Evolutionary conservation across 306 rosid species (phyloP), one percentile per base, ranked within the genome.

Genomic region (Glycyrrhiza uralensis): DNA sequence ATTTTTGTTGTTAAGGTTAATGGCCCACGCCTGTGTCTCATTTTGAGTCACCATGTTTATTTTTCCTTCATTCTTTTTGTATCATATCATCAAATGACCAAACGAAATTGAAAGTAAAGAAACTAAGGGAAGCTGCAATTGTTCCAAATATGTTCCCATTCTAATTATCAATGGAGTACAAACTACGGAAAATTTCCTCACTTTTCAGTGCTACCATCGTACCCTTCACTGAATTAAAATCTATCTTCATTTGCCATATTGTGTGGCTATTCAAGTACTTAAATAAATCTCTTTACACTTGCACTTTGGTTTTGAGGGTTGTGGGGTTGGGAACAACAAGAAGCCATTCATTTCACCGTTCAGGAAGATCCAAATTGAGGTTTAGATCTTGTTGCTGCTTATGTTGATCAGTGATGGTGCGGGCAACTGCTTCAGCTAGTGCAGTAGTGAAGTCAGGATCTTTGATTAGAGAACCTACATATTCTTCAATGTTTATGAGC

Each of bases 351-450:
- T 13, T 49, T 75, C 60, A 78, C 28, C 30, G 57, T 57, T 69
- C 44, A 0, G 69, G 22, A 60, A 66, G 32, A 29, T 65, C 42
- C 71, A 80, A 62, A 66, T 76, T 69, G 50, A 79, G 82, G 32
- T 79, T 78, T 36, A 76, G 65, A 46, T 4, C 72, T 69, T 66
- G 79, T 58, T 29, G 39, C 76, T 29, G 39, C 76, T 76, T 65
- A 13, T 62, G 79, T 13, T 69, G 84, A 33, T 41, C 30, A 46
- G 75, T 71, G 70, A 85, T 72, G 76, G 85, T 82, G 38, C 76
- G 66, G 6, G 84, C 90, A 80, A 91, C 92, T 24, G 92, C 94
- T 38, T 85, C 83, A 15, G 89, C 97, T 65, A 91, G 63, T 38
- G 89, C 70, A 10, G 72, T 12, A 1, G 84, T 86, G 76, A 91